Evolutionary conservation across 164 flowering plant species (phyloP), one percentile per base, ranked within the genome.

Genomic region (Protea cynaroides): DNA sequence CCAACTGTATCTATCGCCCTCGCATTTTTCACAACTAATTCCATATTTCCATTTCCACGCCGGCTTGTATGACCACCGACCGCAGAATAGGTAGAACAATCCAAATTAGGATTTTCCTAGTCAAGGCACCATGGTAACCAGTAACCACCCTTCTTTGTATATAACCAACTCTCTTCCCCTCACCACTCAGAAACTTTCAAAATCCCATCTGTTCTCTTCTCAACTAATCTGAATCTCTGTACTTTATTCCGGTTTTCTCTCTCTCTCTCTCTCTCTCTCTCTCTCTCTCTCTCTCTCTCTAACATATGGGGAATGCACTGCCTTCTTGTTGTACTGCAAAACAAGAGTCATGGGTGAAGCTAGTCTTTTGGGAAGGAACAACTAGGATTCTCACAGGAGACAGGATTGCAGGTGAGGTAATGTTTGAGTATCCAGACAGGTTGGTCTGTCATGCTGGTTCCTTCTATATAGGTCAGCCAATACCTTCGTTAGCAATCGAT

Each of bases 381-480:
- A 83, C 89, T 1, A 78, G 66, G 51, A 46, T 65, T 40, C 71
- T 88, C 15, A 62, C 61, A 13, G 86, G 87, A 1, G 78, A 70
- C 22, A 46, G 64, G 47, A 58, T 85, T 13, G 97, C 97, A 34
- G 94, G 97, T 25, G 96, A 93, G 65, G 73, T 93, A 77, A 88
- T 93, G 98, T 82, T 84, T 62, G 80, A 90, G 72, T 87, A 71
- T 24, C 98, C 98, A 0, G 87, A 90, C 59, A 72, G 49, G 21
- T 77, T 93, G 71, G 80, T 93, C 11, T 88, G 94, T 80, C 86
- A 84, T 68, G 90, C 87, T 21, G 86, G 86, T 47, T 86, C 94
- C 1, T 90, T 90, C 85, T 90, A 76, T 83, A 81, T 92, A 23
- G 96, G 97, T 40, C 90, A 72, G 1, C 83, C 84, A 0, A 56